These are phyloP conservation scores for Globisporangium cederbergense DNA, from an alignment of 352 stramenopile species.

Conservation along the genomic window DNA sequence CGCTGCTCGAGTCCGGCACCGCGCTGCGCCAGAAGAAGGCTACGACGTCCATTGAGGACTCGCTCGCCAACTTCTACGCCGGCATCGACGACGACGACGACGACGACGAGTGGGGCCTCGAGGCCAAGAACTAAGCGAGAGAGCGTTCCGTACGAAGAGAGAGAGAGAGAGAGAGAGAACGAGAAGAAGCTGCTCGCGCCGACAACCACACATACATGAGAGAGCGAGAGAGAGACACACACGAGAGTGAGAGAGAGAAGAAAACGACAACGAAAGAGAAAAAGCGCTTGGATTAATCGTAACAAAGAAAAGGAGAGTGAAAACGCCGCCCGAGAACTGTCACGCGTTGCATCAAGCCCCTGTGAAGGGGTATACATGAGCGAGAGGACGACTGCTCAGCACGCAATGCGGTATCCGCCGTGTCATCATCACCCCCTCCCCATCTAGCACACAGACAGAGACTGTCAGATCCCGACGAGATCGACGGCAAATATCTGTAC, in stretches of 20 bases:
- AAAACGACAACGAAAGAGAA: slow-evolving; percentile 12
- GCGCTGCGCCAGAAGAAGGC: slow-evolving; percentile 53
- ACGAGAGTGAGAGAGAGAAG: neutral
- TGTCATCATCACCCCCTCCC: too few relatives aligned
- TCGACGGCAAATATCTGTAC: neutral
- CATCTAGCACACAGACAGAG: neutral
- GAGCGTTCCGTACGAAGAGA: slow-evolving; percentile 1
- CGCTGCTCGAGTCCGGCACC: slow-evolving; percentile 64
- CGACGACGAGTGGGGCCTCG: slow-evolving; percentile 45
- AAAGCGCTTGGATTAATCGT: slow-evolving; percentile 12
- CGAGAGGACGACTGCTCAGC: too few relatives aligned
- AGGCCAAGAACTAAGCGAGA: slow-evolving; percentile 24
- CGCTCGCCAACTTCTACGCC: slow-evolving; percentile 80
- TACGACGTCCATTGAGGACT: slow-evolving; percentile 45
- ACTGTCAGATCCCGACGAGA: too few relatives aligned
- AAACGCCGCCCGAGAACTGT: neutral
- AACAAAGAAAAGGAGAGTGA: slow-evolving; percentile 12
- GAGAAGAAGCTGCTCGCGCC: neutral
- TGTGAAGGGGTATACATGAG: too few relatives aligned
- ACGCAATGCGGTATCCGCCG: too few relatives aligned
- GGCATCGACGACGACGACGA: slow-evolving; percentile 67
- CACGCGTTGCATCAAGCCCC: too few relatives aligned
- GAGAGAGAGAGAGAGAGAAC: neutral
- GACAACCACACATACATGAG: neutral
- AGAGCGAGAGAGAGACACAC: too few relatives aligned